A percentile compares a stretch with the other conserved stretches of the same genome.
phyloP scores from a whole-genome alignment of 2,329 filamentous ascomycete genomes.

The Fusarium globosum region DNA sequence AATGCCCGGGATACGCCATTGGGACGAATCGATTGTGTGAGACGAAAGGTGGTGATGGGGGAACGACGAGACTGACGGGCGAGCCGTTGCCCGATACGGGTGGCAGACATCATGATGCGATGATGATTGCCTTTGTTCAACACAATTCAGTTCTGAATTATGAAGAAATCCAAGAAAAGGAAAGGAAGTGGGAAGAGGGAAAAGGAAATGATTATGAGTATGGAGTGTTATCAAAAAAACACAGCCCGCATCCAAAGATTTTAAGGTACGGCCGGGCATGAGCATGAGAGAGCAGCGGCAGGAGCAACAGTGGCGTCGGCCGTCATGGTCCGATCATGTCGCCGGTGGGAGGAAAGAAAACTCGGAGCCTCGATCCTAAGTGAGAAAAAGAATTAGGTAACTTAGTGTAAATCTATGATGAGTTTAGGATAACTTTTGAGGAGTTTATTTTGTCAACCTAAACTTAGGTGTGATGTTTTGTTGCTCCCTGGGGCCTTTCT shows the following conservation, averaged over 20 bases:
- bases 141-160: constrained; percentile 6
- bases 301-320: constrained; percentile 33
- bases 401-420: neutral
- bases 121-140: constrained; percentile 16
- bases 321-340: constrained; percentile 37
- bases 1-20: constrained; percentile 30
- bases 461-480: neutral
- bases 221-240: constrained; percentile 2
- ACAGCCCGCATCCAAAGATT: constrained; percentile 25
- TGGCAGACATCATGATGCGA: constrained; percentile 42
- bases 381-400: neutral
- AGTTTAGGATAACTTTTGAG: neutral
- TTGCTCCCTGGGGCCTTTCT: neutral
- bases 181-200: neutral
- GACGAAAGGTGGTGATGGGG: constrained; percentile 27
- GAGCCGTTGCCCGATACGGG: constrained; percentile 44
- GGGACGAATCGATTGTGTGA: constrained; percentile 25
- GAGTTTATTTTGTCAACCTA: neutral
- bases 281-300: neutral
- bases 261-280: constrained; percentile 25
- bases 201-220: neutral
- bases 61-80: constrained; percentile 40
- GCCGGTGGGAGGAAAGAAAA: constrained; percentile 4
- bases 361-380: neutral
- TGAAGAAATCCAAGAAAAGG: neutral